Conservation (phyloP, 169 alveolate species). For the Plasmodium reichenowi region DNA sequence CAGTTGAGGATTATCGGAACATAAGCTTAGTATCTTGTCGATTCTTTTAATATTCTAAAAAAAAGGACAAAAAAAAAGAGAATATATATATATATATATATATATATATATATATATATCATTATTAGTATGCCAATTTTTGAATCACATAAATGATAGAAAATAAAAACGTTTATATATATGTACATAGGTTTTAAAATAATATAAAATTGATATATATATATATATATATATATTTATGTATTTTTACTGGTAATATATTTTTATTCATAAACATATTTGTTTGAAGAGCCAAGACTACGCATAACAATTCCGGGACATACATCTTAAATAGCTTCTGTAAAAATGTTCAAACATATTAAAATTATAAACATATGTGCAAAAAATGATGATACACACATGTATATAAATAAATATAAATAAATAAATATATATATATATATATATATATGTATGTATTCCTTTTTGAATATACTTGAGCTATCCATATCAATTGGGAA, state of each 20-base stretch:
- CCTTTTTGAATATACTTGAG: conserved; percentile 18
- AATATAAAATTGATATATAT: neutral
- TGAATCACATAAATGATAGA: neutral
- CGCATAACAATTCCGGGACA: conserved; percentile 57
- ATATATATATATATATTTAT: neutral
- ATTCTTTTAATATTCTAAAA: conserved; percentile 68
- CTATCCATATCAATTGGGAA: conserved; percentile 51
- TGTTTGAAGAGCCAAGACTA: conserved; percentile 57
- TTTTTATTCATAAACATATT: conserved; percentile 58
- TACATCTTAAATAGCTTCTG: conserved; percentile 71
- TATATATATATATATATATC: neutral
- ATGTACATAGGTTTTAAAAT: neutral
- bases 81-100: neutral
- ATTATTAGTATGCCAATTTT: too few species aligned
- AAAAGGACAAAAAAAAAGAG: neutral
- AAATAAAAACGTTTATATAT: neutral
- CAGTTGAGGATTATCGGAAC: conserved; percentile 64
- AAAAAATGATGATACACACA: neutral
- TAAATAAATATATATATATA: neutral
- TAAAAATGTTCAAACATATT: neutral
- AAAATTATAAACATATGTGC: neutral
- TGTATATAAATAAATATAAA: neutral
- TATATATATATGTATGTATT: too few species aligned
- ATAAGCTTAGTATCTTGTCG: conserved; percentile 46
- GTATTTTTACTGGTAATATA: conserved; percentile 43